These are phyloP conservation scores for Trametes sanguinea DNA, from an alignment of 768 basidiomycete species.

Conservation along the genomic window DNA sequence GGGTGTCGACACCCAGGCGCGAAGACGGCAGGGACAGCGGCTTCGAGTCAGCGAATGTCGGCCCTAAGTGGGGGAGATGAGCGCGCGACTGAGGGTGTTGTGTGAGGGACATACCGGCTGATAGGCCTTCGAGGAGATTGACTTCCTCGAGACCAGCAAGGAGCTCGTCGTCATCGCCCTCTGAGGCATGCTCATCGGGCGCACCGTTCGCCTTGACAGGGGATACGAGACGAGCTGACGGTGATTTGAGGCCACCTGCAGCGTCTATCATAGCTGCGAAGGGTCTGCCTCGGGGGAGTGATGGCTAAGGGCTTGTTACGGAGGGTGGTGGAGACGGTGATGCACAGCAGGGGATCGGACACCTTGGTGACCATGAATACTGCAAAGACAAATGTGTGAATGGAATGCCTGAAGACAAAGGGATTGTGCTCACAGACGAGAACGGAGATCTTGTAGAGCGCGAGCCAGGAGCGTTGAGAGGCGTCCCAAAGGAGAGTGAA, in stretches of 20 bases:
- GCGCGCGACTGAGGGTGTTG: background rate
- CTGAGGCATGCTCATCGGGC: constrained; percentile 1
- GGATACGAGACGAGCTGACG: constrained; percentile 22
- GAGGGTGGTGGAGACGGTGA: constrained; percentile 87
- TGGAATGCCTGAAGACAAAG: too few relatives aligned
- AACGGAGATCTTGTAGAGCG: constrained; percentile 75
- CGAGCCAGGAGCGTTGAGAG: constrained; percentile 66
- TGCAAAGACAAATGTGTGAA: constrained; percentile 31
- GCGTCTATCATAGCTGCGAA: constrained; percentile 41
- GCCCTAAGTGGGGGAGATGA: constrained; percentile 35
- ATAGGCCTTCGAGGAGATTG: constrained; percentile 66
- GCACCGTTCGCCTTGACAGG: constrained; percentile 33
- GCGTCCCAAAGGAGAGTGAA: constrained; percentile 72
- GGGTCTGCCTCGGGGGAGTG: constrained; percentile 40
- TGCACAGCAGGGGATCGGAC: constrained; percentile 73
- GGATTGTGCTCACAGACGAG: constrained; percentile 63
- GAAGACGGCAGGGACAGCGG: constrained; percentile 62
- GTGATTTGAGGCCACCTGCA: constrained; percentile 30
- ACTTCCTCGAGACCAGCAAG: constrained; percentile 62
- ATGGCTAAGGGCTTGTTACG: constrained; percentile 69
- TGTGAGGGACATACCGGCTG: constrained; percentile 45
- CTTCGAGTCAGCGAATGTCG: constrained; percentile 40
- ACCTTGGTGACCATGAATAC: constrained; percentile 75
- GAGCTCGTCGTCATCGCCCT: constrained; percentile 43
- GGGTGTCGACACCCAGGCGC: constrained; percentile 67